A percentile compares a stretch with the other conserved stretches of the same genome.
These are phyloP conservation scores for Phytophthora multivora DNA, from an alignment of 352 stramenopile genomes.

Conservation along the genomic window DNA sequence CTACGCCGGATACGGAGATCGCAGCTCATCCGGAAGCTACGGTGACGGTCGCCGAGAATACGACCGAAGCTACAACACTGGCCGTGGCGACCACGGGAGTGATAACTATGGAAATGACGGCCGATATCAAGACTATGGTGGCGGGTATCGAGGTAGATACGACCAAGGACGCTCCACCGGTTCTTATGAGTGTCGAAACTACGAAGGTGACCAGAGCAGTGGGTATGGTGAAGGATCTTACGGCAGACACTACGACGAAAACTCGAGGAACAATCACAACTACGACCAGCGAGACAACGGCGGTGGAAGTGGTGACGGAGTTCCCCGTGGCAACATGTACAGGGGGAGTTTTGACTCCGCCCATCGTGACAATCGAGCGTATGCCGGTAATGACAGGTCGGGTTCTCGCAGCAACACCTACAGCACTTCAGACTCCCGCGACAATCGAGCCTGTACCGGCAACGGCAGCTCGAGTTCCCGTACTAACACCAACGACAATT, in stretches of 20 bases:
- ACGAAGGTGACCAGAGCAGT: not conserved
- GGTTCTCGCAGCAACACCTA: not conserved
- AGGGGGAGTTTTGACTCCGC: too few species aligned
- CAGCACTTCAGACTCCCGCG: not conserved
- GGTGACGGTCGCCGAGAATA: constrained; percentile 1
- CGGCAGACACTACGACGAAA: constrained; percentile 1
- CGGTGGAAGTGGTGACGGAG: not conserved
- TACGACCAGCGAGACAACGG: not conserved
- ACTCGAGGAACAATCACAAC: not conserved
- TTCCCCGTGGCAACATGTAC: not conserved
- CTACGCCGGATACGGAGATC: constrained; percentile 1
- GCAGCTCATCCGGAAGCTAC: not conserved
- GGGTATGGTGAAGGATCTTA: not conserved
- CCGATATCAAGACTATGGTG: constrained; percentile 1
- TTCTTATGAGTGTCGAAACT: not conserved
- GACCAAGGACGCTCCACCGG: constrained; percentile 1
- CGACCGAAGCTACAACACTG: not conserved
- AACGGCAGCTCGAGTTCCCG: not conserved
- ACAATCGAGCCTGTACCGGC: not conserved
- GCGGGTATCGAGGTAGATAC: constrained; percentile 2
- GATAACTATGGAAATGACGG: not conserved
- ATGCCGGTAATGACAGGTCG: not conserved
- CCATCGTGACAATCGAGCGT: not conserved
- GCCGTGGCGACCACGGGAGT: not conserved
- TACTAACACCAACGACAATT: not conserved